Conservation (phyloP, 768 basidiomycete genomes). For the Cyclocybe aegerita region DNA sequence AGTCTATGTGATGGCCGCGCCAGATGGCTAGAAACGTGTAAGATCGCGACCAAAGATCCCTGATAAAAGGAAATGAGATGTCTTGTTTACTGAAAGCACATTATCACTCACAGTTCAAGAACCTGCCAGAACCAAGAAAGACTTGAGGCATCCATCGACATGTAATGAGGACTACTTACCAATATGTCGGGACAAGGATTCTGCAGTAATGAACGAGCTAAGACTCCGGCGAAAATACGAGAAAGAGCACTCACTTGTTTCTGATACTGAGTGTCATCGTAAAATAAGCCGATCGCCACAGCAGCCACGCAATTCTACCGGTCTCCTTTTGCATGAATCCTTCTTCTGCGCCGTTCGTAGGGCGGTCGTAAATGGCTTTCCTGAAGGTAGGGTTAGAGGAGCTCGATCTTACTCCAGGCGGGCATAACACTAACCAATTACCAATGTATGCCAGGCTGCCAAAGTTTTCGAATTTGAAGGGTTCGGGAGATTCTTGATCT, state of each 20-base stretch:
- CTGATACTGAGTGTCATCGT: constrained; percentile 71
- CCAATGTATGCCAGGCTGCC: constrained; percentile 84
- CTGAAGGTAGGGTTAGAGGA: constrained; percentile 27
- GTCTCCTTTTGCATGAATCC: constrained; percentile 59
- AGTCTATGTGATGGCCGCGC: constrained; percentile 12
- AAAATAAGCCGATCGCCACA: constrained; percentile 83
- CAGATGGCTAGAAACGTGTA: constrained; percentile 52
- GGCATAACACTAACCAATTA: constrained; percentile 49
- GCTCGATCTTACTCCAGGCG: background rate
- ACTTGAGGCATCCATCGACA: constrained; percentile 3
- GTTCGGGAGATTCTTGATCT: constrained; percentile 41
- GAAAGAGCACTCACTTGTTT: constrained; percentile 54
- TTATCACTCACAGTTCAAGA: constrained; percentile 58
- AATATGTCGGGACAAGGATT: constrained; percentile 67
- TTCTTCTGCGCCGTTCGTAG: constrained; percentile 35
- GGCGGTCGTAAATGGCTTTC: constrained; percentile 78
- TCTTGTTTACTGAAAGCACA: constrained; percentile 4
- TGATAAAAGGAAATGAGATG: constrained; percentile 21
- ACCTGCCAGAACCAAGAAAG: constrained; percentile 38
- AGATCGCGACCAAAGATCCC: constrained; percentile 79
- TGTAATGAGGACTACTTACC: constrained; percentile 37
- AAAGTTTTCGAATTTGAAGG: constrained; percentile 70
- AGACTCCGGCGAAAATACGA: background rate
- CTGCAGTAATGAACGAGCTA: constrained; percentile 25
- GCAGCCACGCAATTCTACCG: constrained; percentile 71